Conservation (phyloP, 2,329 filamentous ascomycete genomes). For the Salinomyces thailandicus region DNA sequence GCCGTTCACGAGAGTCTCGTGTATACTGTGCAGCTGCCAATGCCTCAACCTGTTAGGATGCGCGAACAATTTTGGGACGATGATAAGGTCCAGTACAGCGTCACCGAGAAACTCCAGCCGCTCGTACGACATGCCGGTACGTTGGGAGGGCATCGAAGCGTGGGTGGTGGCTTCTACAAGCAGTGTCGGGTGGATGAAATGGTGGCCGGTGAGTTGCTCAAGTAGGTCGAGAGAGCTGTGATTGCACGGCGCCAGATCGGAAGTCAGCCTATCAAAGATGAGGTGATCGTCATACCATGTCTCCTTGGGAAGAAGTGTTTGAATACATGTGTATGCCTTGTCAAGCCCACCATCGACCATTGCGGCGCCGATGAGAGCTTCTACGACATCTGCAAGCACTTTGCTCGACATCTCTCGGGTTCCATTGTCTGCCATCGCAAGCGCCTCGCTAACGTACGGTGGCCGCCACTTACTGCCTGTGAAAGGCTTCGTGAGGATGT, state of each 20-base stretch:
- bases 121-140: slow-evolving; percentile 10
- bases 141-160: slow-evolving; percentile 27
- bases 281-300: slow-evolving; percentile 12
- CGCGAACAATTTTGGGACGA: slow-evolving; percentile 53
- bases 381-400: slow-evolving; percentile 74
- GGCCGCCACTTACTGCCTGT: slow-evolving; percentile 64
- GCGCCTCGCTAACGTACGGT: slow-evolving; percentile 42
- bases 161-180: slow-evolving; percentile 76
- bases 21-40: slow-evolving; percentile 62
- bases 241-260: slow-evolving; percentile 36
- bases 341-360: slow-evolving; percentile 57
- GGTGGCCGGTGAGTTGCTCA: slow-evolving; percentile 59
- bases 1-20: slow-evolving; percentile 67
- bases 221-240: slow-evolving; percentile 39
- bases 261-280: slow-evolving; percentile 8
- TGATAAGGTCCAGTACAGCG: slow-evolving; percentile 61
- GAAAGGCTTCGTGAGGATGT: slow-evolving; percentile 59
- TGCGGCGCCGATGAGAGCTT: slow-evolving; percentile 70
- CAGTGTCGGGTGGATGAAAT: slow-evolving; percentile 47
- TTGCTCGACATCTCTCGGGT: slow-evolving; percentile 55
- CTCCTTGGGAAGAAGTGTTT: slow-evolving; percentile 52
- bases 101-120: slow-evolving; percentile 11
- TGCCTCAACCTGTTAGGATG: slow-evolving; percentile 40
- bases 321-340: slow-evolving; percentile 54
- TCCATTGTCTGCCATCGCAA: slow-evolving; percentile 19